Evolutionary conservation across 176 grass and related monocot species (phyloP).

Genomic region (barley (Hordeum vulgare)): MorexV3_pseudomolecules_assembly NC_058521.1:449249112-449249611

Average conservation of each 20-base stretch:
- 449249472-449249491: conserved; percentile 95
- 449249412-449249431: conserved; percentile 97
- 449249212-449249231: conserved; percentile 42
- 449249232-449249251: neutral
- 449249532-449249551: conserved; percentile 77
- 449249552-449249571: conserved; percentile 75
- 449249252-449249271: neutral
- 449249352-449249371: conserved; percentile 71
- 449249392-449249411: conserved; percentile 78
- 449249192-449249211: conserved; percentile 80
- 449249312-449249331: conserved; percentile 76
- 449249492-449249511: conserved; percentile 93
- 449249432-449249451: conserved; percentile 99
- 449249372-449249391: conserved; percentile 75
- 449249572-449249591: conserved; percentile 80
- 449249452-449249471: conserved; percentile 89
- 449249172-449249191: conserved; percentile 74
- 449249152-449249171: conserved; percentile 74
- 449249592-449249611: conserved; percentile 84
- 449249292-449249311: conserved; percentile 85
- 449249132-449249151: conserved; percentile 93
- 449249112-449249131: conserved; percentile 89
- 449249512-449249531: conserved; percentile 98
- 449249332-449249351: conserved; percentile 50
- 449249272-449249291: conserved; percentile 14